A percentile compares a stretch with the other conserved stretches of the same genome.
These are phyloP conservation scores for sunflower (Helianthus annuus) DNA, from an alignment of 129 eudicot genomes.

Conservation along the genomic window HanXRQr2.0-SUNRISE NC_035441.2:176731851-176732350, in stretches of 20 bases:
- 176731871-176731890: too few relatives aligned
- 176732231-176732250: conserved; percentile 86
- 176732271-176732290: conserved; percentile 95
- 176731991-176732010: conserved; percentile 76
- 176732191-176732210: conserved; percentile 59
- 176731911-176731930: too few relatives aligned
- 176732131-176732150: conserved; percentile 64
- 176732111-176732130: conserved; percentile 93
- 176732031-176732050: conserved; percentile 66
- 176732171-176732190: conserved; percentile 14
- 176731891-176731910: too few relatives aligned
- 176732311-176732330: conserved; percentile 89
- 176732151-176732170: conserved; percentile 4
- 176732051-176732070: conserved; percentile 56
- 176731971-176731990: conserved; percentile 91
- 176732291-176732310: conserved; percentile 83
- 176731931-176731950: not conserved
- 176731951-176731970: conserved; percentile 11
- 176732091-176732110: conserved; percentile 95
- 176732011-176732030: conserved; percentile 83
- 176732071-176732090: conserved; percentile 57
- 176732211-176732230: conserved; percentile 64
- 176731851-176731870: too few relatives aligned
- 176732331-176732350: conserved; percentile 75
- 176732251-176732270: conserved; percentile 87